A percentile compares a stretch with the other conserved stretches of the same genome.
Evolutionary conservation across 176 grass and related monocot genomes (phyloP).

Genomic region (Triticum aestivum): DNA sequence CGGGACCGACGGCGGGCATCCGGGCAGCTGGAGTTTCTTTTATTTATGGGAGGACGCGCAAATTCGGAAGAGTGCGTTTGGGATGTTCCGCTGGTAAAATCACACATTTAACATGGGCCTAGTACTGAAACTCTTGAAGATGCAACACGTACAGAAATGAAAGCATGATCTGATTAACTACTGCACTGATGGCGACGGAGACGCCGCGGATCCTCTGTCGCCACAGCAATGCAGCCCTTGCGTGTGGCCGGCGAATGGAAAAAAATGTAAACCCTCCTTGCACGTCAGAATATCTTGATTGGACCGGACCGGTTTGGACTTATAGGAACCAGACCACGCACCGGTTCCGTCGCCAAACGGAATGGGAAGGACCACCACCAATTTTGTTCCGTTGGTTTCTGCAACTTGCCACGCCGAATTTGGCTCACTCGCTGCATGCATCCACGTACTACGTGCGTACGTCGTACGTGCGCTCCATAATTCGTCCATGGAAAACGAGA

Average conservation of each 20-base stretch:
- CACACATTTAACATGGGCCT: not conserved
- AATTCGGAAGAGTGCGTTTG: not conserved
- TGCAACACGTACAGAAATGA: too few species aligned
- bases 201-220: not conserved
- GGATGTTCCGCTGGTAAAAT: not conserved
- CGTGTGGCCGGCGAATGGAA: not conserved
- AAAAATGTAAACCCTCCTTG: not conserved
- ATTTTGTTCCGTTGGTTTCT: not conserved
- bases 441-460: not conserved
- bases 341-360: not conserved
- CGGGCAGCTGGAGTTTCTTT: not conserved
- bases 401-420: not conserved
- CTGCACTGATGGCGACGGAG: not conserved
- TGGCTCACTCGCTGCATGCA: conserved; percentile 3
- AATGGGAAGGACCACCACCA: not conserved
- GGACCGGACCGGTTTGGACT: not conserved
- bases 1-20: not conserved
- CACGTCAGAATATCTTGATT: not conserved
- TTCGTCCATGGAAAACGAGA: conserved; percentile 14
- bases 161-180: not conserved
- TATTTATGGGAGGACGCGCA: not conserved
- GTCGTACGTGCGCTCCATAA: not conserved
- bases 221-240: too few species aligned
- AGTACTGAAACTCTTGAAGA: too few species aligned
- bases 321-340: not conserved